These are phyloP conservation scores for Diaporthe longicolla DNA, from an alignment of 2,329 filamentous ascomycete species.

Conservation along the genomic window DNA sequence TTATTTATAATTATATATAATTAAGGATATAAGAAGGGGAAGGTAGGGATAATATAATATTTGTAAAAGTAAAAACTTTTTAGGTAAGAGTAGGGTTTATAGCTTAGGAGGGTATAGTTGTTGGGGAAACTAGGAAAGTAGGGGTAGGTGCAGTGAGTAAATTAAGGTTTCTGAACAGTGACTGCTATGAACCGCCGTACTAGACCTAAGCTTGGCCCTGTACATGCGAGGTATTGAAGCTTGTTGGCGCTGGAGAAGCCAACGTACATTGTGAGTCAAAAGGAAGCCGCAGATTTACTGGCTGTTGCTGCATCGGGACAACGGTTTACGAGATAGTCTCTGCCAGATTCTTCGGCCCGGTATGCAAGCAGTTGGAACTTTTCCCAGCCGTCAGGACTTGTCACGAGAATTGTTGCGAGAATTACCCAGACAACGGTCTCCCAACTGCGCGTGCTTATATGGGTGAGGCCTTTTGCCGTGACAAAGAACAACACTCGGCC, in stretches of 20 bases:
- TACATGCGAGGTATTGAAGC: neutral
- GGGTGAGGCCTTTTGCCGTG: neutral
- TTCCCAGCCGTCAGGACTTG: neutral
- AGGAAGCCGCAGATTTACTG: slow-evolving; percentile 5
- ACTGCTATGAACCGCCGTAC: no score
- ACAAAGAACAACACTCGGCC: neutral
- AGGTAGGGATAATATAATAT: no score
- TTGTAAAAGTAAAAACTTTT: no score
- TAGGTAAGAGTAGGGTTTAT: no score
- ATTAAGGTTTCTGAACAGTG: no score
- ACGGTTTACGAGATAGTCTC: neutral
- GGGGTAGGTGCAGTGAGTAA: no score
- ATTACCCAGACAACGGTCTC: neutral
- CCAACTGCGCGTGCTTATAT: neutral
- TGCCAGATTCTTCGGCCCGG: neutral
- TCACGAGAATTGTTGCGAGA: slow-evolving; percentile 1
- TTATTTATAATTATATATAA: no score
- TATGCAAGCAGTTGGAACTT: neutral
- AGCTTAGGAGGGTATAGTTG: no score
- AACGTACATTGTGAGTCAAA: slow-evolving; percentile 2
- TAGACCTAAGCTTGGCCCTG: slow-evolving; percentile 3
- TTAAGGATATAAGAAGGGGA: no score
- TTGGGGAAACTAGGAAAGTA: no score
- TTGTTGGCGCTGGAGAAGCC: neutral
- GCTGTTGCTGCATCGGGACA: neutral